A percentile compares a stretch with the other conserved stretches of the same genome.
These are phyloP conservation scores for Colletotrichum siamense DNA, from an alignment of 2,329 filamentous ascomycete genomes.

Conservation along the genomic window DNA sequence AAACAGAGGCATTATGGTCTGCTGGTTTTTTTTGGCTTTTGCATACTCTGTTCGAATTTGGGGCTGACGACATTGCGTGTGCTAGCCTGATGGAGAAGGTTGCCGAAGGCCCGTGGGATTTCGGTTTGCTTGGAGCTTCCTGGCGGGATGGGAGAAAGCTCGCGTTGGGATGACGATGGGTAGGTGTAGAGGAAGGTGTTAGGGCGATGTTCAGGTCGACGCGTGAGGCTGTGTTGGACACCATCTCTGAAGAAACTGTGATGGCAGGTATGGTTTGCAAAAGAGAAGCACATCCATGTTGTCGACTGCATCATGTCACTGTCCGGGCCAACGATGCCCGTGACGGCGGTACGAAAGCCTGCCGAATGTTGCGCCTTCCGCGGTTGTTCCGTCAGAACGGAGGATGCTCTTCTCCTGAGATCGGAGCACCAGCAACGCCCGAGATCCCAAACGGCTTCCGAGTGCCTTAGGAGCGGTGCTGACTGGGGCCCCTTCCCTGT, in stretches of 20 bases:
- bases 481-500: not conserved
- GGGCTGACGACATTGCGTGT: not conserved
- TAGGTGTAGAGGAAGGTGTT: not conserved
- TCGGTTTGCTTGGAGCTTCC: not conserved
- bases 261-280: not conserved
- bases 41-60: not conserved
- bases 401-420: not conserved
- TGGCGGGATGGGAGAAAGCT: not conserved
- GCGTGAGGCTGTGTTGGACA: not conserved
- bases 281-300: not conserved
- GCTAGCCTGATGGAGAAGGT: not conserved
- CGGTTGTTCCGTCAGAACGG: not conserved
- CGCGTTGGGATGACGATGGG: not conserved
- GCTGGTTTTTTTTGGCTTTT: not conserved
- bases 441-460: not conserved
- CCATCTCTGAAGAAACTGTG: not conserved
- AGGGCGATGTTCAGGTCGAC: not conserved
- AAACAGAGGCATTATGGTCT: not conserved
- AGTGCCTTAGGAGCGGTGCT: not conserved
- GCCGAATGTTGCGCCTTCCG: accelerated
- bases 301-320: not conserved
- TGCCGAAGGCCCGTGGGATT: not conserved
- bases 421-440: not conserved
- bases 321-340: not conserved
- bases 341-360: not conserved